A percentile compares a stretch with the other conserved stretches of the same genome.
phyloP scores from a whole-genome alignment of 2,329 filamentous ascomycete species.

The Fusarium neocosmosporiellum region DNA sequence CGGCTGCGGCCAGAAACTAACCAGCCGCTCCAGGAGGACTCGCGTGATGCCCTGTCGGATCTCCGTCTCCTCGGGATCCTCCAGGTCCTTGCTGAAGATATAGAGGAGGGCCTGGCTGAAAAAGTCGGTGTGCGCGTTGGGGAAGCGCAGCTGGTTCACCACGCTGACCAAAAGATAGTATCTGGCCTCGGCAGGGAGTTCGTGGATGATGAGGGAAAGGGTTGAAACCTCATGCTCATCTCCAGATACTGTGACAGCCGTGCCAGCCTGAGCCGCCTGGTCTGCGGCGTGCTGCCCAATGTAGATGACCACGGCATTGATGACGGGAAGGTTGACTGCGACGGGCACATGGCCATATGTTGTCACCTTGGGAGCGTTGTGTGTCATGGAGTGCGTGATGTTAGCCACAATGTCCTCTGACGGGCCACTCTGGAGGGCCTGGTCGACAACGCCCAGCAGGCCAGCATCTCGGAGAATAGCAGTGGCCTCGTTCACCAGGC shows the following conservation, averaged over 20 bases:
- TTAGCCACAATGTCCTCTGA: constrained; percentile 80
- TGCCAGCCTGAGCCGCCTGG: constrained; percentile 67
- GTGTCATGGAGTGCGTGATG: constrained; percentile 78
- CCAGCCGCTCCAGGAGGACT: constrained; percentile 86
- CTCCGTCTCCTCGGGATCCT: constrained; percentile 79
- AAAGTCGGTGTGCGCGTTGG: constrained; percentile 90
- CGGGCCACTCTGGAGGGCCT: constrained; percentile 69
- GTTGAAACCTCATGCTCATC: constrained; percentile 71
- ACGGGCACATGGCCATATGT: constrained; percentile 75
- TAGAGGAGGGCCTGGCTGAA: constrained; percentile 89
- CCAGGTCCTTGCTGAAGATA: constrained; percentile 81
- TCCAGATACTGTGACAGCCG: constrained; percentile 61
- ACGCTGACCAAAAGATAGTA: constrained; percentile 89
- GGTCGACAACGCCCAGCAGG: constrained; percentile 69
- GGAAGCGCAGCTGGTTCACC: constrained; percentile 90
- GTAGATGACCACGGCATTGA: constrained; percentile 87
- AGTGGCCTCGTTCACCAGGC: constrained; percentile 71
- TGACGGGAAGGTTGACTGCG: constrained; percentile 74
- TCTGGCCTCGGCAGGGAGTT: constrained; percentile 79
- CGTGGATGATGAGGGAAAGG: constrained; percentile 80
- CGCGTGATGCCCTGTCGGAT: constrained; percentile 92
- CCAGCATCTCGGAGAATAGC: constrained; percentile 65
- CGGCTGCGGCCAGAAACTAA: constrained; percentile 91
- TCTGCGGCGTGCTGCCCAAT: constrained; percentile 79
- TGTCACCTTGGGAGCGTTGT: constrained; percentile 66